Evolutionary conservation across 768 basidiomycete species (phyloP).

Genomic region (Rhodotorula babjevae): DNA sequence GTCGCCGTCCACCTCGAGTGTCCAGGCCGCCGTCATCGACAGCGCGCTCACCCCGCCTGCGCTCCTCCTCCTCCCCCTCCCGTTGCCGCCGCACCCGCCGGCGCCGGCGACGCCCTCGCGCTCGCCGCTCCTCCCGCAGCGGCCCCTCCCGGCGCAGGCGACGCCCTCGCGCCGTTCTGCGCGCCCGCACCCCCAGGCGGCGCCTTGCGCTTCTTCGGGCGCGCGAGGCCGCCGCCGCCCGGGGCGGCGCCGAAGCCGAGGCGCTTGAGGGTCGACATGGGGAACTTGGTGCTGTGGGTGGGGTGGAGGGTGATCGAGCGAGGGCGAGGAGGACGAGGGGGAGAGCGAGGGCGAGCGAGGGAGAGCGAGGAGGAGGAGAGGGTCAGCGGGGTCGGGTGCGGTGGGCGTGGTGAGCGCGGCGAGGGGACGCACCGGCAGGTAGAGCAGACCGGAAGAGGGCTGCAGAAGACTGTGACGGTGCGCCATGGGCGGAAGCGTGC

Average conservation of each 20-base stretch:
- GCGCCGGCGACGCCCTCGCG: too few species aligned
- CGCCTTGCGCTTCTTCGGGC: conserved; percentile 33
- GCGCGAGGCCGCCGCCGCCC: neutral
- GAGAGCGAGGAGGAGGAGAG: neutral
- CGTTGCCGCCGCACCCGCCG: too few species aligned
- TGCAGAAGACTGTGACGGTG: conserved; percentile 72
- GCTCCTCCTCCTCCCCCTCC: too few species aligned
- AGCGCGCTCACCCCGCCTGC: too few species aligned
- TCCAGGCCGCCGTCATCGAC: too few species aligned
- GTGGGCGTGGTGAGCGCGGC: neutral
- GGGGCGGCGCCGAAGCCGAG: conserved; percentile 34
- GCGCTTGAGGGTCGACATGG: conserved; percentile 81
- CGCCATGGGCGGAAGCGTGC: neutral
- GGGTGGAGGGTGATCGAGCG: neutral
- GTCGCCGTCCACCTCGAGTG: too few species aligned
- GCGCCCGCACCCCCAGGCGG: neutral
- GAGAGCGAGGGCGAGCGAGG: neutral
- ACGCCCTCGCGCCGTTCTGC: neutral
- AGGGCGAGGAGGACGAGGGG: neutral
- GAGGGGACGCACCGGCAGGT: conserved; percentile 73
- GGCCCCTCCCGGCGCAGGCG: neutral
- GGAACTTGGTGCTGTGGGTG: conserved; percentile 76
- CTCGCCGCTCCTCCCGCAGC: too few species aligned
- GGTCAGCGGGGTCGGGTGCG: neutral
- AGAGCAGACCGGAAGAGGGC: conserved; percentile 85